Evolutionary conservation across 2,329 filamentous ascomycete genomes (phyloP), one percentile per base, ranked within the genome.

Genomic region (Monilinia aucupariae): DNA sequence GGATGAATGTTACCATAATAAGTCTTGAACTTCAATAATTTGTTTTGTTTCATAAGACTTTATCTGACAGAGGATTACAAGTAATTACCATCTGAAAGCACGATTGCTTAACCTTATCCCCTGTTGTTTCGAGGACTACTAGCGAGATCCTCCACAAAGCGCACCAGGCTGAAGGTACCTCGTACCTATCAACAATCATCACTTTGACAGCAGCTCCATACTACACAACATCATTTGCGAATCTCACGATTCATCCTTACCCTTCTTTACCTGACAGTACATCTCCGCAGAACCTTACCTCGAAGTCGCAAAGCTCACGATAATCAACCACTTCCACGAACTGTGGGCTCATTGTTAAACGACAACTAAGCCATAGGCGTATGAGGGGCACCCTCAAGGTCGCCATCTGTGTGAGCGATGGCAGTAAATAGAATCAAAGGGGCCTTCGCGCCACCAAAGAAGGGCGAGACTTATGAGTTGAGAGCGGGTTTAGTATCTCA

Each of bases 391-490:
- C 60, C 69, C 70, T 71, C 72, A 70, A 69, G 67, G 75, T 75
- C 72, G 70, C 71, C 71, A 79, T 72, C 70, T 70, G 69, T 71
- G 70, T 72, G 71, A 74, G 66, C 74, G 72, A 96, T 96, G 91
- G 93, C 94, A 75, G 93, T 97, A 76, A 97, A 94, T 80, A 89
- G 93, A 77, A 94, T 99, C 77, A 87, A 90, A 76, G 92, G 90
- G 78, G 94, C 93, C 73, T 96, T 99, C 77, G 88, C 91, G 76
- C 88, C 87, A 76, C 94, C 94, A 71, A 87, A 89, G 74, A 99
- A 99, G 81, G 94, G 94, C 76, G 94, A 99, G 80, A 99, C 94
- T 20, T 97, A 96, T 76, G 94, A 99, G 82, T 80, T 99, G 78
- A 89, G 94, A 76, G 91, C 93, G 68, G 94, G 94, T 47, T 81